phyloP scores from a whole-genome alignment of 805 yeast species.

The Wickerhamiella domercqiae region DNA sequence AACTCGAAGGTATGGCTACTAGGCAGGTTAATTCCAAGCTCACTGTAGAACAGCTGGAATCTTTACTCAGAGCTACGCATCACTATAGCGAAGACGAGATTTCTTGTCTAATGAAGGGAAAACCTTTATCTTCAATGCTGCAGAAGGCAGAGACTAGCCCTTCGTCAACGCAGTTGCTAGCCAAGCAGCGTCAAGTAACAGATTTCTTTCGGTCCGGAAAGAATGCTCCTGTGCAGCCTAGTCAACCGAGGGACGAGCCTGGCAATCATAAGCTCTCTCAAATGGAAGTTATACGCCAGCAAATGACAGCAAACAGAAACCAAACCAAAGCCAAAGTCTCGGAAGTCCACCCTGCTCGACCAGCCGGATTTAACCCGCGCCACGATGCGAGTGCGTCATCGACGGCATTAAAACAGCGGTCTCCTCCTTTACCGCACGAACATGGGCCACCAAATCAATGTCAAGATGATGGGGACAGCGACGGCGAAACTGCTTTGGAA shows the following conservation, averaged over 20 bases:
- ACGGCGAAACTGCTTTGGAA: conserved; percentile 21
- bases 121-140: not conserved
- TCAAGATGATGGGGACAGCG: conserved; percentile 29
- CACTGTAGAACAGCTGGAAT: conserved; percentile 47
- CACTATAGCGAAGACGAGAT: conserved; percentile 7
- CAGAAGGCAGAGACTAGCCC: not conserved
- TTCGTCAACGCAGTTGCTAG: not conserved
- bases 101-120: conserved; percentile 4
- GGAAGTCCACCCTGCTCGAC: conserved; percentile 33
- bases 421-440: conserved; percentile 17
- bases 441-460: conserved; percentile 27
- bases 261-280: not conserved
- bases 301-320: not conserved
- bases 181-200: not conserved
- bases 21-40: conserved; percentile 56
- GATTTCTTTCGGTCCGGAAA: not conserved
- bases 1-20: conserved; percentile 31
- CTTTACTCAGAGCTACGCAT: conserved; percentile 29
- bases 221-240: not conserved
- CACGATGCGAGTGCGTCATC: conserved; percentile 4
- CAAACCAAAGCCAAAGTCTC: conserved; percentile 1
- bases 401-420: conserved; percentile 10
- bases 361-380: conserved; percentile 34
- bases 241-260: not conserved
- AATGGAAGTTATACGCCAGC: not conserved